Percentiles rank a stretch among this genome's conserved stretches.
Evolutionary conservation across 345 rosid genomes (phyloP).

Genomic region (Schrenkiella parvula): DNA sequence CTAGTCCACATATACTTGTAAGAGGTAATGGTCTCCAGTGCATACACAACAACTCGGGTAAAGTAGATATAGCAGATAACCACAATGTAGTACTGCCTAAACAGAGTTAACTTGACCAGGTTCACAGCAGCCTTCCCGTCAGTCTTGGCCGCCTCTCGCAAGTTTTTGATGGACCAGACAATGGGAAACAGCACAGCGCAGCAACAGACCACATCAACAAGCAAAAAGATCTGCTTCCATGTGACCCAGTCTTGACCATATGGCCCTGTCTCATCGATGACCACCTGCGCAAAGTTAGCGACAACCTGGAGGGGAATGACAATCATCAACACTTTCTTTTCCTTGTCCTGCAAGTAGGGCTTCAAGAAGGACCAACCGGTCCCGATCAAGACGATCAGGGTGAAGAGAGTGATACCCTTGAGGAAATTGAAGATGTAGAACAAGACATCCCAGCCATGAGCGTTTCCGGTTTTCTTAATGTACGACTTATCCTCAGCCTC

Average conservation of each 20-base stretch:
- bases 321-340: conserved; percentile 90
- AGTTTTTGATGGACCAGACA: conserved; percentile 94
- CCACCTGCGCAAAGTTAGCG: conserved; percentile 88
- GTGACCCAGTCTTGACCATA: conserved; percentile 77
- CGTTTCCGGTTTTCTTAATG: conserved; percentile 85
- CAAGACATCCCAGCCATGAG: conserved; percentile 95
- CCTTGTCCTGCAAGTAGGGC: conserved; percentile 95
- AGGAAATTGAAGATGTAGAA: conserved; percentile 92
- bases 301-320: conserved; percentile 96
- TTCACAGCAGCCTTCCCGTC: conserved; percentile 97
- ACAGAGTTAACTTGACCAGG: conserved; percentile 82
- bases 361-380: conserved; percentile 98
- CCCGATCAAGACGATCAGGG: conserved; percentile 87
- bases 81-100: conserved; percentile 93
- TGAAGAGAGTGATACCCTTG: conserved; percentile 84
- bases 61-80: conserved; percentile 96
- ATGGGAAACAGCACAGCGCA: conserved; percentile 94
- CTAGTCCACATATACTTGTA: conserved; percentile 86
- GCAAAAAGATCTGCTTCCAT: conserved; percentile 85
- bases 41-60: conserved; percentile 84
- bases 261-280: conserved; percentile 80
- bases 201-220: conserved; percentile 93
- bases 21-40: conserved; percentile 83
- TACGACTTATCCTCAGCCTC: conserved; percentile 93
- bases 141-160: conserved; percentile 87